phyloP scores from a whole-genome alignment of 306 rosid genomes.

The Alnus rubra region DNA sequence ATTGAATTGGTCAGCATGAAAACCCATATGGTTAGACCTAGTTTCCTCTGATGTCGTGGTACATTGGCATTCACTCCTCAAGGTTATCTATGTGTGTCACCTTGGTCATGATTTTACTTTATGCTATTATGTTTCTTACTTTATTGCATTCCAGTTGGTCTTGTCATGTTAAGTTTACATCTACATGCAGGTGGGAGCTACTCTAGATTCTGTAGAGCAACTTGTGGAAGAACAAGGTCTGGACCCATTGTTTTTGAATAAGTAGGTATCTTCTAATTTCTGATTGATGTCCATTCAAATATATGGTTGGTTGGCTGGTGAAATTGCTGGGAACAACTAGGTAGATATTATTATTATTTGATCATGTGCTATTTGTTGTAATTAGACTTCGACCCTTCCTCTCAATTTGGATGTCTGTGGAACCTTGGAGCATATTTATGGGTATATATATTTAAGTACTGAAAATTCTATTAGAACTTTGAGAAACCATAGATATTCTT shows the following conservation, averaged over 20 bases:
- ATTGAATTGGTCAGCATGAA: neutral
- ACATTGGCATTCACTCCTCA: neutral
- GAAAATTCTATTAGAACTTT: neutral
- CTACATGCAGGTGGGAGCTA: constrained; percentile 61
- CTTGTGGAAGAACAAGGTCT: constrained; percentile 74
- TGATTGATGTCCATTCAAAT: constrained; percentile 1
- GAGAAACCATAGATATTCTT: neutral
- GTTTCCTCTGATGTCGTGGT: neutral
- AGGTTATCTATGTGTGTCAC: neutral
- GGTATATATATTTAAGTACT: neutral
- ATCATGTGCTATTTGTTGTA: neutral
- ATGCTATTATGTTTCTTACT: neutral
- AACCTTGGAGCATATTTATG: neutral
- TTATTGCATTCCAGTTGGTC: constrained; percentile 2
- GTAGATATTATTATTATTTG: constrained; percentile 10
- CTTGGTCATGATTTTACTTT: neutral
- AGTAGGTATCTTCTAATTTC: constrained; percentile 45
- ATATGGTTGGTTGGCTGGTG: neutral
- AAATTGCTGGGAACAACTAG: constrained; percentile 12
- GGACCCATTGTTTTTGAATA: constrained; percentile 57
- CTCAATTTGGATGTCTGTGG: neutral
- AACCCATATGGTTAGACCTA: neutral
- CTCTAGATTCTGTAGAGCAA: constrained; percentile 76
- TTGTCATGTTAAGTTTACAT: constrained; percentile 23
- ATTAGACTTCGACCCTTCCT: neutral